These are phyloP conservation scores for Neospora caninum DNA, from an alignment of 169 alveolate species.

Conservation along the genomic window DNA sequence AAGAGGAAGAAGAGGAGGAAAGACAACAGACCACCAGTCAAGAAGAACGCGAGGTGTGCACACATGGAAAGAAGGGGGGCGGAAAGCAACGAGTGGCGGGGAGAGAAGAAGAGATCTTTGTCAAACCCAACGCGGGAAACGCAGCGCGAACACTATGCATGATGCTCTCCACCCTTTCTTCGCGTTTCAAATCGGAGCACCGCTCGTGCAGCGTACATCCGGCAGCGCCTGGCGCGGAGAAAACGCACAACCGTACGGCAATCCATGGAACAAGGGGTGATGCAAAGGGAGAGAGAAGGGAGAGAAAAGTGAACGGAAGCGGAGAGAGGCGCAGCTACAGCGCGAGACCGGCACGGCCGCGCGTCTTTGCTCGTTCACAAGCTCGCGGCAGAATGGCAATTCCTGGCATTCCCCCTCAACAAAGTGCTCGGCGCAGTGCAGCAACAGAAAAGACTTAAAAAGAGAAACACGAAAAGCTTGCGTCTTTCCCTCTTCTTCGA, in stretches of 20 bases:
- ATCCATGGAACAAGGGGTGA: background rate
- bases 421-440: background rate
- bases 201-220: background rate
- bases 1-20: background rate
- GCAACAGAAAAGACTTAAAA: background rate
- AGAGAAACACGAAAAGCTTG: background rate
- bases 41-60: background rate
- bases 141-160: background rate
- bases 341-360: no score
- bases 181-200: background rate
- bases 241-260: no score
- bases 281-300: background rate
- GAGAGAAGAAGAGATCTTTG: background rate
- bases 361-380: background rate
- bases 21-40: background rate
- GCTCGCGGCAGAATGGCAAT: background rate
- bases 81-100: background rate
- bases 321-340: background rate
- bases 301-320: background rate
- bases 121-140: background rate
- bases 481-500: no score
- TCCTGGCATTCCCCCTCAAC: no score
- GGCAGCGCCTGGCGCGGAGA: no score
- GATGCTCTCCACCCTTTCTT: background rate
- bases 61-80: slow-evolving; percentile 2